Conservation (phyloP, 2,329 filamentous ascomycete genomes). For the Aspergillus sp. region DNA sequence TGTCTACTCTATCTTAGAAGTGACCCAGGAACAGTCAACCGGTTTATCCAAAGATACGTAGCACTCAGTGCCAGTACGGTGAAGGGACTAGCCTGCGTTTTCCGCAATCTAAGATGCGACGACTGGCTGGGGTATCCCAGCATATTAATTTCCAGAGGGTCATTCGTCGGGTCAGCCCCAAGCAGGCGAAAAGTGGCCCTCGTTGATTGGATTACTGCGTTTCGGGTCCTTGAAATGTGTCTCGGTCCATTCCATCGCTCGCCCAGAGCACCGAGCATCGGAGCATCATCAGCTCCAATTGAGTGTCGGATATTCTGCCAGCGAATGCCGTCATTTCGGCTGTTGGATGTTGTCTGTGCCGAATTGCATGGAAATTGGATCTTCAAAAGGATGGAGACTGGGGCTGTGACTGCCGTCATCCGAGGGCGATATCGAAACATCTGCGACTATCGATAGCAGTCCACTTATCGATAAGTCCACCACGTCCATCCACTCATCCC, state of each 20-base stretch:
- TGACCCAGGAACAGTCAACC: neutral
- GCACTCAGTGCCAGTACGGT: neutral
- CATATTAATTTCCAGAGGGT: neutral
- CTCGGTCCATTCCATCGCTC: neutral
- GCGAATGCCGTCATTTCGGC: neutral
- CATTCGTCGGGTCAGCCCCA: neutral
- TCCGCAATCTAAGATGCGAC: neutral
- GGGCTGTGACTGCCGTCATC: too few relatives aligned
- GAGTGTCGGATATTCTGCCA: neutral
- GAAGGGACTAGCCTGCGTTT: too few relatives aligned
- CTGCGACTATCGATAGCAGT: neutral
- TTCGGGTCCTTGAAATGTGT: neutral
- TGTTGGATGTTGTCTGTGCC: neutral
- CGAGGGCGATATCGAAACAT: neutral
- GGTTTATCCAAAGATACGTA: neutral
- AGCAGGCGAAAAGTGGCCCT: constrained; percentile 10
- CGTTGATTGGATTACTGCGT: constrained; percentile 11
- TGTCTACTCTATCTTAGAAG: neutral
- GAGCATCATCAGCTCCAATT: neutral
- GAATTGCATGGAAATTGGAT: neutral
- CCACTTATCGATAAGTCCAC: neutral
- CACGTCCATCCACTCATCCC: neutral
- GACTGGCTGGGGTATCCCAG: neutral
- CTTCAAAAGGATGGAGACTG: constrained; percentile 13
- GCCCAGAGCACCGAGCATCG: neutral